Evolutionary conservation across 495 filamentous ascomycete species (phyloP).

Genomic region (Hypoxylon fragiforme): DNA sequence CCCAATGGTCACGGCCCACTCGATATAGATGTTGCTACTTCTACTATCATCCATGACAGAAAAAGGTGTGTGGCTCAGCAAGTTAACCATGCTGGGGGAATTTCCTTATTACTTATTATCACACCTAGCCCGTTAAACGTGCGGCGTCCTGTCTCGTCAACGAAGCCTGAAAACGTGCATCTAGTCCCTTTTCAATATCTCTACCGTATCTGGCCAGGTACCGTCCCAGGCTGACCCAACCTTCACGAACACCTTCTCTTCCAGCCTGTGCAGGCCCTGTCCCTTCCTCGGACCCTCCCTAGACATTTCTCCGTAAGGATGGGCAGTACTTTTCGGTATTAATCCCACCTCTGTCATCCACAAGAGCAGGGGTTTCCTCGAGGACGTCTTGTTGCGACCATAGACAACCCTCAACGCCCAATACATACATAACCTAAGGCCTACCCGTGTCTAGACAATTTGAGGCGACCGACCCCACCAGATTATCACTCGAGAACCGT

Average conservation of each 20-base stretch:
- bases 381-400: constrained; percentile 50
- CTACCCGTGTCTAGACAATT: constrained; percentile 42
- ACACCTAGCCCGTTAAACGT: constrained; percentile 44
- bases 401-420: constrained; percentile 44
- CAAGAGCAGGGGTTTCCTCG: constrained; percentile 48
- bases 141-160: constrained; percentile 48
- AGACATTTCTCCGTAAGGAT: constrained; percentile 53
- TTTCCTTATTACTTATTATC: constrained; percentile 41
- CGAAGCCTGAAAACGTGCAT: constrained; percentile 43
- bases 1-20: constrained; percentile 45
- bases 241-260: constrained; percentile 36
- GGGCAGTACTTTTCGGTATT: constrained; percentile 53
- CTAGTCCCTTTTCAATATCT: constrained; percentile 42
- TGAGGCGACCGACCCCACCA: constrained; percentile 47
- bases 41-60: constrained; percentile 40
- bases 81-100: constrained; percentile 41
- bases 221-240: constrained; percentile 41
- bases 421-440: constrained; percentile 48
- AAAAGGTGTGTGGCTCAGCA: constrained; percentile 55
- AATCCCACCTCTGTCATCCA: constrained; percentile 54
- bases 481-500: constrained; percentile 38
- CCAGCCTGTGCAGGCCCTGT: constrained; percentile 49
- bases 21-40: constrained; percentile 46
- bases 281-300: constrained; percentile 51
- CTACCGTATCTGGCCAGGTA: constrained; percentile 41